Conservation (phyloP, 768 basidiomycete species). For the Serendipita sp. region DNA sequence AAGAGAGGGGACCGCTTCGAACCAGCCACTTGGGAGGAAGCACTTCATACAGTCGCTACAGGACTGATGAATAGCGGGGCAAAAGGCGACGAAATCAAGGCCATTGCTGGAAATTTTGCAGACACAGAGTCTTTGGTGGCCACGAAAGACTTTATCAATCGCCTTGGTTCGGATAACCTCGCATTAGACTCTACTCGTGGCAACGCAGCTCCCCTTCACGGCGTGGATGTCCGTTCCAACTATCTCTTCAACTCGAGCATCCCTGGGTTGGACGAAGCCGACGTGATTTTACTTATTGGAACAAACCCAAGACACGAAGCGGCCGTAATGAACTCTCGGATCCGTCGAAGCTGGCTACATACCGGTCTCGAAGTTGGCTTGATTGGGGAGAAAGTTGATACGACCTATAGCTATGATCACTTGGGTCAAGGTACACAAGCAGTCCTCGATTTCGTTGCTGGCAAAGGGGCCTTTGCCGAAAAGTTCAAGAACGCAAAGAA, state of each 20-base stretch:
- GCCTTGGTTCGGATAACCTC: constrained; percentile 88
- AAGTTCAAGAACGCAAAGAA: constrained; percentile 82
- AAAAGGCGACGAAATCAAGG: constrained; percentile 82
- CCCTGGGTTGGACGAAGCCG: constrained; percentile 77
- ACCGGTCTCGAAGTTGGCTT: constrained; percentile 72
- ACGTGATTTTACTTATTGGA: constrained; percentile 82
- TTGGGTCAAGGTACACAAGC: constrained; percentile 64
- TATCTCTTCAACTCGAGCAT: constrained; percentile 94
- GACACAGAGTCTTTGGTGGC: constrained; percentile 90
- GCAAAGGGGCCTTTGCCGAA: constrained; percentile 62
- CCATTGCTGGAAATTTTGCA: constrained; percentile 79
- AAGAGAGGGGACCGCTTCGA: constrained; percentile 89
- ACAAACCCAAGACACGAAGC: constrained; percentile 97
- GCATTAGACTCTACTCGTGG: constrained; percentile 61
- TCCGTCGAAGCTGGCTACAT: constrained; percentile 88
- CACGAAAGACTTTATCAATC: constrained; percentile 84
- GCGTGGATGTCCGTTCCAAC: constrained; percentile 84
- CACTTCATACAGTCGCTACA: constrained; percentile 56
- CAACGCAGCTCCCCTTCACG: constrained; percentile 48
- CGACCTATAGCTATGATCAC: constrained; percentile 85
- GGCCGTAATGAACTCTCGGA: constrained; percentile 90
- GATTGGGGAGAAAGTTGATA: constrained; percentile 81
- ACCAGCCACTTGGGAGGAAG: constrained; percentile 79
- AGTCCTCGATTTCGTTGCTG: constrained; percentile 57
- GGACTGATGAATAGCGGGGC: constrained; percentile 71